A percentile compares a stretch with the other conserved stretches of the same genome.
These are phyloP conservation scores for Calvatia gigantea DNA, from an alignment of 768 basidiomycete genomes.

Conservation along the genomic window DNA sequence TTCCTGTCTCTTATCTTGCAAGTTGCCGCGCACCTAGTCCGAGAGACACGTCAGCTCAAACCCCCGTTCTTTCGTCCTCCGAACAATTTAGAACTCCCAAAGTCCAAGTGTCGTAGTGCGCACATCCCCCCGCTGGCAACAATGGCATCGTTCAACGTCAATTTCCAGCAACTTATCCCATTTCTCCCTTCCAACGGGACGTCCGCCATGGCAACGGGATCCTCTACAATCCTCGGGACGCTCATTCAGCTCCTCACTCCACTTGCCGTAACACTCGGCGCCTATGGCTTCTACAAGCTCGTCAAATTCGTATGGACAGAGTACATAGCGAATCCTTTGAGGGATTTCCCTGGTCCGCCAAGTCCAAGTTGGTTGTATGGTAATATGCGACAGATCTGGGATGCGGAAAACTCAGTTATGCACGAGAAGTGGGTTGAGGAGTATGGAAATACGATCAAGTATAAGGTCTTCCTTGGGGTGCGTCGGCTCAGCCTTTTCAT, in stretches of 20 bases:
- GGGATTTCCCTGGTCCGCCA: conserved; percentile 49
- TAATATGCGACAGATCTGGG: conserved; percentile 40
- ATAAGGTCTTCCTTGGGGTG: conserved; percentile 42
- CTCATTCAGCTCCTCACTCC: conserved; percentile 17
- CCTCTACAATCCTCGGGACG: conserved; percentile 3
- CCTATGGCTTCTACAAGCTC: conserved; percentile 30
- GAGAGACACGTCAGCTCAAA: too few species aligned
- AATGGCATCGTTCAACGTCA: too few species aligned
- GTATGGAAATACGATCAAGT: conserved; percentile 45
- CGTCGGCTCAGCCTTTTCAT: conserved; percentile 11
- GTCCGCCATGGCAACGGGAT: too few species aligned
- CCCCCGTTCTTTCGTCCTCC: too few species aligned
- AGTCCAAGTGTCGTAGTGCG: too few species aligned
- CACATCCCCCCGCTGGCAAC: too few species aligned
- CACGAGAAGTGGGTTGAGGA: conserved; percentile 41
- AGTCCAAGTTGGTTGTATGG: conserved; percentile 44
- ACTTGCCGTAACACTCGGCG: conserved; percentile 18
- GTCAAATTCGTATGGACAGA: conserved; percentile 25
- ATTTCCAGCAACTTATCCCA: too few species aligned
- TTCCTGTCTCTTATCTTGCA: too few species aligned
- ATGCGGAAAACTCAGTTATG: conserved; percentile 30
- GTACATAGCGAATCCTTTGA: conserved; percentile 36
- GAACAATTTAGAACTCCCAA: too few species aligned
- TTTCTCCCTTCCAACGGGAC: too few species aligned
- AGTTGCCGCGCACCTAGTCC: too few species aligned